A percentile compares a stretch with the other conserved stretches of the same genome.
These are phyloP conservation scores for Cutaneotrichosporon cavernicola DNA, from an alignment of 1,284 basidiomycete genomes.

Conservation along the genomic window DNA sequence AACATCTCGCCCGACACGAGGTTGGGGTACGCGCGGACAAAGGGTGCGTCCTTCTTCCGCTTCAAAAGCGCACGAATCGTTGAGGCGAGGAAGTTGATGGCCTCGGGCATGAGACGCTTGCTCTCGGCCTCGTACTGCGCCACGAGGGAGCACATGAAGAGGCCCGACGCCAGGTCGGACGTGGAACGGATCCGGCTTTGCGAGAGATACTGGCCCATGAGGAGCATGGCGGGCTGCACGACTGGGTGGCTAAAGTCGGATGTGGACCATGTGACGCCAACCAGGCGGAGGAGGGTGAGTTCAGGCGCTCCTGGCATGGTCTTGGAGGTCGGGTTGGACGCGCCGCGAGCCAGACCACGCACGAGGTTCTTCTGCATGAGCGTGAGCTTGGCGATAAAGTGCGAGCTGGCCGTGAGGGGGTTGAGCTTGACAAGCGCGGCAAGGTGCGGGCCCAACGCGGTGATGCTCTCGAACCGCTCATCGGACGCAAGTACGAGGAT, in stretches of 20 bases:
- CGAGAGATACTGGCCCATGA: conserved; percentile 89
- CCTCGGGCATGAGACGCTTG: conserved; percentile 87
- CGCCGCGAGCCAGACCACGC: conserved; percentile 74
- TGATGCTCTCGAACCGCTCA: conserved; percentile 60
- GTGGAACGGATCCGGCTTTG: conserved; percentile 75
- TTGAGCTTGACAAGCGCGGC: conserved; percentile 75
- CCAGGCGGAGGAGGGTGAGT: conserved; percentile 73
- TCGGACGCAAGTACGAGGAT: conserved; percentile 72
- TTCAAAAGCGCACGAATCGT: conserved; percentile 71
- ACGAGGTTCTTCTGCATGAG: conserved; percentile 95
- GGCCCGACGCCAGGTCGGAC: conserved; percentile 74
- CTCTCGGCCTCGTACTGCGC: conserved; percentile 77
- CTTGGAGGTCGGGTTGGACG: conserved; percentile 64
- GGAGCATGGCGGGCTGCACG: conserved; percentile 75
- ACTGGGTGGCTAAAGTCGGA: conserved; percentile 92
- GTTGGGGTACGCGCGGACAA: conserved; percentile 55
- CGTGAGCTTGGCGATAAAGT: conserved; percentile 77
- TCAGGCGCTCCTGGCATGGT: conserved; percentile 89
- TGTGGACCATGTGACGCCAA: conserved; percentile 85
- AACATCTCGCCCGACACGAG: conserved; percentile 24
- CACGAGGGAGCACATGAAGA: conserved; percentile 85
- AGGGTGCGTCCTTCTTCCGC: conserved; percentile 47
- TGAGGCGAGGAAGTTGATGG: conserved; percentile 75
- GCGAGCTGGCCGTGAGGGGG: conserved; percentile 73
- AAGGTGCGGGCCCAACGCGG: conserved; percentile 76